Evolutionary conservation across 2,329 filamentous ascomycete genomes (phyloP), one percentile per base, ranked within the genome.

Genomic region (Fusarium euwallaceae): DNA sequence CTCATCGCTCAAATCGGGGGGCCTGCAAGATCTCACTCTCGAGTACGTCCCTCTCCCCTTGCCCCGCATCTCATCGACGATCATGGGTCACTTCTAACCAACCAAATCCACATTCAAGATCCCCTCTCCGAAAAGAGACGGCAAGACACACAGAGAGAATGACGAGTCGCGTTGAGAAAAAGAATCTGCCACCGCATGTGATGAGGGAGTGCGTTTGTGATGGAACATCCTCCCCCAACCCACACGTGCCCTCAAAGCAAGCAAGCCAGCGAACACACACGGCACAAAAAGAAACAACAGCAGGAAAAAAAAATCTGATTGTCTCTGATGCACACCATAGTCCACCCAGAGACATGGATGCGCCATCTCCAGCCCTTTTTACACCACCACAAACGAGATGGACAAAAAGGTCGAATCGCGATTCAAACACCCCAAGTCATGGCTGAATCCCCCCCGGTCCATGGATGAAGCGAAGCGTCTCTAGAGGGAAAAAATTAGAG

Each of bases 1-100:
- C 66, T 64, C 37, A 20, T 59, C 22, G 22, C 22, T 22, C 22
- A 22, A 22, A 22, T 22, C 39, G 59, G 27, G 34, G 34, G 27
- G 29, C 29, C 67, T 73, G 72, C 72, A 41, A 75, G 69, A 73
- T 75, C 72, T 74, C 34, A 36, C 72, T 75, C 72, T 20, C 62
- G 64, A 73, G 69, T 62, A 43, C 63, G 55, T 53, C 62, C 65
- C 64, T 10, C 34, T 14, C 34, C 34, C 32, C 32, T 34, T 66
- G 69, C 69, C 69, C 72, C 66, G 72, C 66, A 70, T 67, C 69
- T 56, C 70, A 69, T 73, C 66, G 72, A 69, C 63, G 69, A 75
- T 73, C 63, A 69, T 64, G 61, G 66, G 32, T 71, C 61, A 61
- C 43, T 48, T 12, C 56, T 65, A 60, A 67, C 51, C 62, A 51